Evolutionary conservation across 495 filamentous ascomycete genomes (phyloP).

Genomic region (Hypoxylon fuscum): DNA sequence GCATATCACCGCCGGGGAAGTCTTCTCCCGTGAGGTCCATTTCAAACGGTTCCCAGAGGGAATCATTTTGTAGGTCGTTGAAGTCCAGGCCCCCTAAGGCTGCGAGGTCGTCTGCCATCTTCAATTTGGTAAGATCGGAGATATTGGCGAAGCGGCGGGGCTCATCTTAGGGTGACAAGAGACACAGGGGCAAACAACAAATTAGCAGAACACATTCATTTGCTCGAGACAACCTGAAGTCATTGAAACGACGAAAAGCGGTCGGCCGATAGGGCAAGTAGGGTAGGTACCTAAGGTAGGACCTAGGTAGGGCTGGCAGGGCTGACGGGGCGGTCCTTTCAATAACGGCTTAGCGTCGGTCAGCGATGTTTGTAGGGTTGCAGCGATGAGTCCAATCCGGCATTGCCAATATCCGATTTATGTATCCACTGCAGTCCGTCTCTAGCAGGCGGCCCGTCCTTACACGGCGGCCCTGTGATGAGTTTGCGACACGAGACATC

Average conservation of each 20-base stretch:
- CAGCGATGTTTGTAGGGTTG: conserved; percentile 22
- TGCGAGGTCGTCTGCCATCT: conserved; percentile 19
- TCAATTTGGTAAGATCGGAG: conserved; percentile 13
- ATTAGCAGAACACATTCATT: background rate
- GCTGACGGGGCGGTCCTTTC: conserved; percentile 33
- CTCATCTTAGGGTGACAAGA: conserved; percentile 12
- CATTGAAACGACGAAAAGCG: conserved; percentile 19
- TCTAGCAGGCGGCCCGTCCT: background rate
- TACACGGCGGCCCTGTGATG: conserved; percentile 9
- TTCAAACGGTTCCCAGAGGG: conserved; percentile 22
- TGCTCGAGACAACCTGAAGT: background rate
- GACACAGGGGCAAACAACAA: background rate
- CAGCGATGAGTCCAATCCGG: conserved; percentile 26
- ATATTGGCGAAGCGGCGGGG: conserved; percentile 5
- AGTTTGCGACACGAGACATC: conserved; percentile 2
- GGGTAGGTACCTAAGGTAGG: conserved; percentile 18
- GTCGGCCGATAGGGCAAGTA: conserved; percentile 15
- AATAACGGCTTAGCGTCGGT: conserved; percentile 36
- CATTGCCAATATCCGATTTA: conserved; percentile 23
- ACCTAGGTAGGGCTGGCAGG: conserved; percentile 34
- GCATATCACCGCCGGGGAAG: conserved; percentile 1
- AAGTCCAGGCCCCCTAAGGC: conserved; percentile 14
- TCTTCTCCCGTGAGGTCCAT: conserved; percentile 28
- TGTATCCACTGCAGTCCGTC: conserved; percentile 27
- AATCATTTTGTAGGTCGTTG: conserved; percentile 9